Evolutionary conservation across 495 filamentous ascomycete species (phyloP).

Genomic region (Hamigera avellanea): DNA sequence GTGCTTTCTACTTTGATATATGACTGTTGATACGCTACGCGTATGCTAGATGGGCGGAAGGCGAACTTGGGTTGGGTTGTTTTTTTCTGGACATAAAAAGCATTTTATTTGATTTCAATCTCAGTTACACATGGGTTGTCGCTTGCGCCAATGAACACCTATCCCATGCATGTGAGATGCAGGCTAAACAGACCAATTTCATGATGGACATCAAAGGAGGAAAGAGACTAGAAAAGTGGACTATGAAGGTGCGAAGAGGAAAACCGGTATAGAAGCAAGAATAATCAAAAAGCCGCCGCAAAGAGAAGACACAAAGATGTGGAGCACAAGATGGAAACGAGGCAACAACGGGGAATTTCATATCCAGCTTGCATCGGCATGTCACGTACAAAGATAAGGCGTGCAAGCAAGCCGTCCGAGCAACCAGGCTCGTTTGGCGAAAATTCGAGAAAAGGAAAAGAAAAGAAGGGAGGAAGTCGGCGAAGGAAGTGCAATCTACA

Average conservation of each 20-base stretch:
- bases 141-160: slow-evolving; percentile 34
- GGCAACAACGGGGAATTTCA: slow-evolving; percentile 10
- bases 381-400: slow-evolving; percentile 12
- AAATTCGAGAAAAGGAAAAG: slow-evolving; percentile 11
- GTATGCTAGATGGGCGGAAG: too few relatives aligned
- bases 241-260: slow-evolving; percentile 4
- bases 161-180: slow-evolving; percentile 33
- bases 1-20: too few relatives aligned
- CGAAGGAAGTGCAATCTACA: slow-evolving; percentile 32
- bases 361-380: slow-evolving; percentile 19
- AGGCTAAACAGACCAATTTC: slow-evolving; percentile 22
- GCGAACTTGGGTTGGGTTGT: too few relatives aligned
- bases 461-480: slow-evolving; percentile 5
- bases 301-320: slow-evolving; percentile 3
- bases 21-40: too few relatives aligned
- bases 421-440: slow-evolving; percentile 30
- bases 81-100: too few relatives aligned
- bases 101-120: too few relatives aligned
- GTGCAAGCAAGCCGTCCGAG: slow-evolving; percentile 21
- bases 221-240: slow-evolving; percentile 2
- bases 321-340: slow-evolving; percentile 6
- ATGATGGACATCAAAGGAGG: slow-evolving; percentile 22
- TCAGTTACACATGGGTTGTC: slow-evolving; percentile 3
- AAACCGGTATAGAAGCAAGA: not conserved
- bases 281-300: slow-evolving; percentile 1